Evolutionary conservation across 345 rosid species (phyloP).

Genomic region (Bruguiera gymnorhiza): DNA sequence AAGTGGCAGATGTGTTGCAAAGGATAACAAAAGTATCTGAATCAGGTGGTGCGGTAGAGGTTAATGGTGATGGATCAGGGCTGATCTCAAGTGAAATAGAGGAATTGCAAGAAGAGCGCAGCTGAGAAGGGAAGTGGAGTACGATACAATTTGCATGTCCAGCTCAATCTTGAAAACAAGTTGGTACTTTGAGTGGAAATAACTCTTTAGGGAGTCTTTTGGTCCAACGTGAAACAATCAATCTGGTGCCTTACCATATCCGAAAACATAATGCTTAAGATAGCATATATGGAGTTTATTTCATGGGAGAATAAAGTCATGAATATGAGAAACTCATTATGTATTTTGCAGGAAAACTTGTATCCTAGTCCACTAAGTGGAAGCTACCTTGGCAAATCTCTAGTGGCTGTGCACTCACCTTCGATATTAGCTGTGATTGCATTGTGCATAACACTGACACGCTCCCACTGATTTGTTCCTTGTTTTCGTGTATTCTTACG

Average conservation of each 20-base stretch:
- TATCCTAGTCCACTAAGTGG: no score
- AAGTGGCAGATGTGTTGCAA: constrained; percentile 57
- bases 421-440: no score
- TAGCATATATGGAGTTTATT: neutral
- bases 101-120: constrained; percentile 52
- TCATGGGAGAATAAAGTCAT: constrained; percentile 6
- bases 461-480: no score
- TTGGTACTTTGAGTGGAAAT: neutral
- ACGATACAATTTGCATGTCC: constrained; percentile 1
- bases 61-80: constrained; percentile 34
- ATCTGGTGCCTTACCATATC: neutral
- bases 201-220: neutral
- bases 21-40: constrained; percentile 69
- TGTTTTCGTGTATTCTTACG: no score
- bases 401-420: no score
- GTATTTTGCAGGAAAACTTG: no score
- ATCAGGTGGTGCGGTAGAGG: constrained; percentile 45
- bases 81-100: constrained; percentile 48
- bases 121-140: constrained; percentile 34
- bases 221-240: neutral
- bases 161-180: neutral
- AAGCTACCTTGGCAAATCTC: no score
- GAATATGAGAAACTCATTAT: neutral
- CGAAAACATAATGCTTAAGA: neutral
- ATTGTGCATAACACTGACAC: no score